Evolutionary conservation across 768 basidiomycete genomes (phyloP), one percentile per base, ranked within the genome.

Genomic region (Phaeolepiota aurea): DNA sequence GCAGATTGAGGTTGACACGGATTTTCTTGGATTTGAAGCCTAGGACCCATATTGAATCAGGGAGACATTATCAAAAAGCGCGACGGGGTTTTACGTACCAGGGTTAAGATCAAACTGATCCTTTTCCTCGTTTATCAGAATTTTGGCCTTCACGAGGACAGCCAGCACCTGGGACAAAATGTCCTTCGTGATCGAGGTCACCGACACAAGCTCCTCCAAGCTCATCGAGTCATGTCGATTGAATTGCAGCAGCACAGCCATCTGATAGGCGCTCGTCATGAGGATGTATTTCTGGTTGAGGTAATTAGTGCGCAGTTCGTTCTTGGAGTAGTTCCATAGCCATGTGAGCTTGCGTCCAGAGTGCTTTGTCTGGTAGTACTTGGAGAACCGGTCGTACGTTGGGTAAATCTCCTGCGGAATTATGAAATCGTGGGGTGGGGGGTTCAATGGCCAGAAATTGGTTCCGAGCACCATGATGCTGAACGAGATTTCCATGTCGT

Each of bases 301-400:
- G 63, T 96, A 92, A 59, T 87, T 93, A 45, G 94, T 93, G 44
- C 90, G 81, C 32, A 99, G 74, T 56, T 98, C 96, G 64, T 93
- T 94, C 72, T 96, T 94, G 35, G 87, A 92, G 59, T 93, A 89
- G 57, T 97, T 94, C 96, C 96, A 99, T 5, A 98, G 65, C 94
- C 96, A 99, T 0, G 90, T 93, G 20, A 97, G 74, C 53, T 96
- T 96, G 43, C 96, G 86, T 7, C 94, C 94, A 1, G 86, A 88
- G 62, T 94, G 91, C 61, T 93, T 92, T 50, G 83, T 83, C 55
- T 89, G 87, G 62, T 98, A 97, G 68, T 91, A 99, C 50, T 85
- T 82, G 51, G 80, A 76, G 74, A 99, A 99, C 21, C 90, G 82
- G 48, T 96, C 86, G 58, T 92, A 91, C 4, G 87, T 90, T 19